Base-by-base conservation (phyloP, 2,329 filamentous ascomycete genomes). In the Orbilia ellipsospora region DNA sequence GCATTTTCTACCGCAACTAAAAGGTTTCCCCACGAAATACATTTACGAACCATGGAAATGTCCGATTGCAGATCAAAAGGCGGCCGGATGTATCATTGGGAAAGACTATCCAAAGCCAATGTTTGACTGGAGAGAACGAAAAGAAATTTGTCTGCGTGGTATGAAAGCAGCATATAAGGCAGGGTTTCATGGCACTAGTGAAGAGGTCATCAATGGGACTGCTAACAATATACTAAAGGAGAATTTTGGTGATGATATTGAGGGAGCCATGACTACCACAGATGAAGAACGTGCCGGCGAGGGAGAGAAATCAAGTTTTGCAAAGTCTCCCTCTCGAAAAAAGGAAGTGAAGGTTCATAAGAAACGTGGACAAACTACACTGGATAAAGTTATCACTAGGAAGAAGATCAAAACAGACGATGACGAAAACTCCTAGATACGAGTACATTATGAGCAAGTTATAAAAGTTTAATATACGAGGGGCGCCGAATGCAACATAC, bases 31-130 rank as follows among this genome's bases (percentile, higher is more conserved):
- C 13, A 85, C 86, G 63, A 92, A 90, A 81, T 92, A 87, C 79
- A 92, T 94, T 36, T 94, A 92, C 78, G 91, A 94, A 83, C 91
- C 91, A 4, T 92, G 90, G 89, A 92, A 90, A 80, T 90, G 90
- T 50, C 88, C 89, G 1, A 85, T 89, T 45, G 82, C 82, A 18
- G 90, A 92, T 68, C 89, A 92, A 83, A 90, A 88, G 80, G 88
- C 86, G 79, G 91, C 90, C 68, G 87, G 88, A 0, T 90, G 91
- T 61, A 80, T 87, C 16, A 83, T 92, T 63, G 86, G 84, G 54
- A 88, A 87, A 0, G 85, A 89, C 77, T 94, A 93, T 80, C 90
- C 90, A 0, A 90, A 90, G 80, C 90, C 90, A 0, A 93, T 93
- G 87, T 92, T 94, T 80, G 90, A 93, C 81, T 94, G 93, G 80